Evolutionary conservation across 805 yeast genomes (phyloP).

Genomic region (Komagataella pastoris): DNA sequence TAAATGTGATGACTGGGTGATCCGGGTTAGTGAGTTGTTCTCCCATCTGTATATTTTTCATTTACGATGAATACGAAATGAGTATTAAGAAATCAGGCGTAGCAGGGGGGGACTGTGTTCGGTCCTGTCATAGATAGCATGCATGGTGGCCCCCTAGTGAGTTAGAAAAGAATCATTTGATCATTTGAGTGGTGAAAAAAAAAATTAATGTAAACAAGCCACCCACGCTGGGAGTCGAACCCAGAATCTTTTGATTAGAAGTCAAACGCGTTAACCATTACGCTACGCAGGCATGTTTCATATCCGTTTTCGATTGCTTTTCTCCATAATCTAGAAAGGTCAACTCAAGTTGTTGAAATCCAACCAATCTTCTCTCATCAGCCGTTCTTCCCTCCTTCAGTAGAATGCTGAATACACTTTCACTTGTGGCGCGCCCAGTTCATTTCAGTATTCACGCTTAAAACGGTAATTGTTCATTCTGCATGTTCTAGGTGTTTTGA

Average conservation of each 20-base stretch:
- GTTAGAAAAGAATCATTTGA: too few species aligned
- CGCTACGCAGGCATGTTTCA: slow-evolving; percentile 25
- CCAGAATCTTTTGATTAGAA: slow-evolving; percentile 54
- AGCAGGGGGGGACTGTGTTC: too few species aligned
- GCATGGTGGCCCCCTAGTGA: too few species aligned
- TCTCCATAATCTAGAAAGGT: neutral
- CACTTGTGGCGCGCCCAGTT: too few species aligned
- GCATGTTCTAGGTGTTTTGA: neutral
- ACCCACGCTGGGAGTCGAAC: slow-evolving; percentile 44
- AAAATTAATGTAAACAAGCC: neutral
- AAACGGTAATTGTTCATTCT: too few species aligned
- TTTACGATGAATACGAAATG: neutral
- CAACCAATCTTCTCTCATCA: too few species aligned
- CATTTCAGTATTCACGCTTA: too few species aligned
- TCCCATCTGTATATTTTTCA: neutral
- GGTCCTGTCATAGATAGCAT: too few species aligned
- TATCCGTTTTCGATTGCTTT: neutral
- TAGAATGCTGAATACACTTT: too few species aligned
- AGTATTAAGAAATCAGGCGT: neutral
- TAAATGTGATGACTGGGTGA: neutral
- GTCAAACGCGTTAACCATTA: slow-evolving; percentile 58
- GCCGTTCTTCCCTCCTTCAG: too few species aligned
- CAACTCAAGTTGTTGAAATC: too few species aligned
- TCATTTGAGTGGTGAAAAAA: neutral
- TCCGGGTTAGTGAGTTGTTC: neutral